Percentiles rank a stretch among this genome's conserved stretches.
Evolutionary conservation across 257 asterid genomes (phyloP).

Genomic region (Solanum chilense): DNA sequence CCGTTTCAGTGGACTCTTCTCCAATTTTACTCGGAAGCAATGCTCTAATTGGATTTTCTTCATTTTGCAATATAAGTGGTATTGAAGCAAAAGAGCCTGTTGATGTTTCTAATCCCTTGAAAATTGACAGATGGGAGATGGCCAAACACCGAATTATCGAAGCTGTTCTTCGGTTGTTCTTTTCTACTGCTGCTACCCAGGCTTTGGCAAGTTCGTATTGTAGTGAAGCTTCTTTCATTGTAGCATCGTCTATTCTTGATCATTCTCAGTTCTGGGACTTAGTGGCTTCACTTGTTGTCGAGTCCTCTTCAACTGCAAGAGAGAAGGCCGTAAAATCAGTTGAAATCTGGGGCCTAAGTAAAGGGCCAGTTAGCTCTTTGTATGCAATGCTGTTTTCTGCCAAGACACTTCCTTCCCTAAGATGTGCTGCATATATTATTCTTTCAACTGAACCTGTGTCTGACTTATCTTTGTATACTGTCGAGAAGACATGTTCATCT

Average conservation of each 20-base stretch:
- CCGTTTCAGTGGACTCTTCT: constrained; percentile 36
- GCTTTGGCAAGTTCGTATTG: constrained; percentile 45
- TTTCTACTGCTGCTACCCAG: constrained; percentile 73
- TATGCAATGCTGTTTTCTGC: constrained; percentile 74
- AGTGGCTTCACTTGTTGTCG: constrained; percentile 61
- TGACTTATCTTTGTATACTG: constrained; percentile 38
- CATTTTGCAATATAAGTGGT: constrained; percentile 34
- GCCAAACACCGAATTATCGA: constrained; percentile 65
- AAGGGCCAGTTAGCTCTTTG: constrained; percentile 77
- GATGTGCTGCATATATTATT: constrained; percentile 73
- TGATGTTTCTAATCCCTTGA: constrained; percentile 32
- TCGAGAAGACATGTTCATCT: constrained; percentile 9
- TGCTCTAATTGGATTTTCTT: constrained; percentile 74
- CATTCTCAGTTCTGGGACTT: constrained; percentile 77
- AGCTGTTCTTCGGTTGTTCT: constrained; percentile 81
- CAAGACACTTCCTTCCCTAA: constrained; percentile 65
- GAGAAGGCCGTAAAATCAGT: constrained; percentile 82
- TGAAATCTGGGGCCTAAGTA: constrained; percentile 89
- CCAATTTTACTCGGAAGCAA: constrained; percentile 58
- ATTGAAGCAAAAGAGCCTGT: constrained; percentile 25
- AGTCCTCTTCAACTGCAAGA: constrained; percentile 76
- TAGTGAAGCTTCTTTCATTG: constrained; percentile 47
- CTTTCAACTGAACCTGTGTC: constrained; percentile 68
- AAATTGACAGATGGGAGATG: constrained; percentile 64
- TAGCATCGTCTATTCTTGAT: constrained; percentile 63